phyloP scores from a whole-genome alignment of 176 grass and related monocot genomes.

The Tillandsia fasciculata region DNA sequence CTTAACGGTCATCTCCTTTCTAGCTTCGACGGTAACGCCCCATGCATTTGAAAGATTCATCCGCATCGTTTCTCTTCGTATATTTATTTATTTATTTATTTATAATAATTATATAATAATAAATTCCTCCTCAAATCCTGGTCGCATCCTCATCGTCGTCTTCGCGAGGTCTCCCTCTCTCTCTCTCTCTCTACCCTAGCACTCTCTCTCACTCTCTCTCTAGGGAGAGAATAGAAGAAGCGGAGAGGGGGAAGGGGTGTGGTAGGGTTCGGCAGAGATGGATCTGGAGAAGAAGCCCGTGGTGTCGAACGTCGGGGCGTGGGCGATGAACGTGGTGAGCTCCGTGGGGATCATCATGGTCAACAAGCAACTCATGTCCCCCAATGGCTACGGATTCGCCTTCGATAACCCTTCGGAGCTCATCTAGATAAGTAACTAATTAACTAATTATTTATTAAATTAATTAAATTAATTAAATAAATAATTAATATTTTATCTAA shows the following conservation, averaged over 20 bases:
- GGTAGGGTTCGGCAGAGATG: neutral
- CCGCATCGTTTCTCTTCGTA: conserved; percentile 2
- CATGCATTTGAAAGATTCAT: neutral
- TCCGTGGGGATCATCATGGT: conserved; percentile 92
- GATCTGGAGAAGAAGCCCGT: conserved; percentile 57
- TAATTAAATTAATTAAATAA: too few species aligned
- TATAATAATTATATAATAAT: conserved; percentile 12
- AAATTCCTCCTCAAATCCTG: neutral
- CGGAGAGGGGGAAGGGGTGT: neutral
- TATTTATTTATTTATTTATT: conserved; percentile 33
- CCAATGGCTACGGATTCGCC: conserved; percentile 71
- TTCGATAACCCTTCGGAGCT: conserved; percentile 66
- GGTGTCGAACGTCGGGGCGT: conserved; percentile 78
- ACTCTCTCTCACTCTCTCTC: too few species aligned
- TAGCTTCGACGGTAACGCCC: too few species aligned
- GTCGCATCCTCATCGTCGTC: too few species aligned
- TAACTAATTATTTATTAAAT: too few species aligned
- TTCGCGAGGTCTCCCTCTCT: too few species aligned
- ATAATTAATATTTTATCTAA: too few species aligned
- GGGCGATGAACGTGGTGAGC: conserved; percentile 99
- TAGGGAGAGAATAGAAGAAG: too few species aligned
- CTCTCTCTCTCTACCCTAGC: too few species aligned
- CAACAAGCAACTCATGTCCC: conserved; percentile 97
- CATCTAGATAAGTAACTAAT: too few species aligned
- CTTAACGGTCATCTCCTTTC: too few species aligned